Evolutionary conservation across 441 rosid genomes (phyloP), one percentile per base, ranked within the genome.

Genomic region (Populus hybrid): DNA sequence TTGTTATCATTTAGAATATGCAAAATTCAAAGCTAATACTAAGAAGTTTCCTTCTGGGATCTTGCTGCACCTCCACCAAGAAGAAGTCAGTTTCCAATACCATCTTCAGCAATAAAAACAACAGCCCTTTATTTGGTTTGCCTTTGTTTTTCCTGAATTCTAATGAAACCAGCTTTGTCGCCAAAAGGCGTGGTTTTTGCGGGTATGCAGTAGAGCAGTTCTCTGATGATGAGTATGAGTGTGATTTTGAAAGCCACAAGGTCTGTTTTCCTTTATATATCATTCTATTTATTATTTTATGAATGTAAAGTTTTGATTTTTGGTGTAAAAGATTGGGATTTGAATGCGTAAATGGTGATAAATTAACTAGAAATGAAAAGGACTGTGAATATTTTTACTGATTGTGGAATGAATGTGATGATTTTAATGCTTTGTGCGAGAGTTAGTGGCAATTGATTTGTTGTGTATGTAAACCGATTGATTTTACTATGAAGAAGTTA

Each of bases 221-320:
- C 87, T 96, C 98, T 0, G 98, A 96, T 70, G 99, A 96, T 76
- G 99, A 94, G 76, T 94, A 95, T 75, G 97, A 90, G 83, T 86
- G 93, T 78, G 97, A 96, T 78, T 93, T 91, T 80, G 99, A 93
- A 82, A 87, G 83, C 75, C 94, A 93, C 40, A 90, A 88, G 98
- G 99, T 77, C 77, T 76, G 59, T 79, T 66, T 67, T 72, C 21
- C 32, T 46, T 12, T 12, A 0, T 46, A 46, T 46, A 46, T 46
- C 24, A 5, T 28, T 26, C 42, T 63, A 68, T 36, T 36, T 28
- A 23, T 53, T 65, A 23, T 42, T 11, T 69, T 67, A 61, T 46
- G 18, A 46, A 46, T 46, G 53, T 46, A 46, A 12, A 46, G 16
- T 12, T 46, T 1, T 46, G 18, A 42, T 46, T 46, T 46, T 46